phyloP scores from a whole-genome alignment of 306 rosid genomes.

The Vigna nakashimae region DNA sequence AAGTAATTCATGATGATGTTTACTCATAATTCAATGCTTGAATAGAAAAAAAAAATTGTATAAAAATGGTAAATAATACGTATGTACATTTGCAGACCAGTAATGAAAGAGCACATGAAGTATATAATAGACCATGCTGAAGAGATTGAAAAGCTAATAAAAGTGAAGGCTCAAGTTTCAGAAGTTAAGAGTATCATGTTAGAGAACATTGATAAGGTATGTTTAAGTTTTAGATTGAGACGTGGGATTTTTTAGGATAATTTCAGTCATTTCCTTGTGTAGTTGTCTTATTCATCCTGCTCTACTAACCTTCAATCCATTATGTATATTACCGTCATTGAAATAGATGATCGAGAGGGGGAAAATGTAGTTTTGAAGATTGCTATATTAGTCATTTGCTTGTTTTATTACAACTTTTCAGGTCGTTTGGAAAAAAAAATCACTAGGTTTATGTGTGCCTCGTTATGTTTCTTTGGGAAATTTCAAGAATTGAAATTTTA shows the following conservation, averaged over 20 bases:
- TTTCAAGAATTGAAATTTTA: not conserved
- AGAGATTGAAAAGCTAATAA: constrained; percentile 84
- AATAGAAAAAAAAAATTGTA: not conserved
- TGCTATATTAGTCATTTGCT: not conserved
- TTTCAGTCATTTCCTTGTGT: constrained; percentile 17
- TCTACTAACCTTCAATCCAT: constrained; percentile 17
- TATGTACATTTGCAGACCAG: constrained; percentile 62
- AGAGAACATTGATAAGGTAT: constrained; percentile 74
- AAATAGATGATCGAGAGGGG: constrained; percentile 30
- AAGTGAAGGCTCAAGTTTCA: constrained; percentile 95
- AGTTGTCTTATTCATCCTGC: constrained; percentile 10
- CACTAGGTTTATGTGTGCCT: not conserved
- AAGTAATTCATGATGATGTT: constrained; percentile 6
- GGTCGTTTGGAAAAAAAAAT: not conserved
- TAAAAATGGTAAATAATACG: constrained; percentile 8
- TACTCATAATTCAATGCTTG: constrained; percentile 24
- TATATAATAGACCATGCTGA: constrained; percentile 87
- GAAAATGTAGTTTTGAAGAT: not conserved
- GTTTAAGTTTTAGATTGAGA: not conserved
- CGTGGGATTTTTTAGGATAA: not conserved
- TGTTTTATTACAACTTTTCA: constrained; percentile 32
- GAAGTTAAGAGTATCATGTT: constrained; percentile 92
- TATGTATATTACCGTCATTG: constrained; percentile 5
- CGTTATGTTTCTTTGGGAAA: constrained; percentile 1
- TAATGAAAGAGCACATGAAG: constrained; percentile 96